phyloP scores from a whole-genome alignment of 441 rosid genomes.

The Theobroma grandiflorum region DNA sequence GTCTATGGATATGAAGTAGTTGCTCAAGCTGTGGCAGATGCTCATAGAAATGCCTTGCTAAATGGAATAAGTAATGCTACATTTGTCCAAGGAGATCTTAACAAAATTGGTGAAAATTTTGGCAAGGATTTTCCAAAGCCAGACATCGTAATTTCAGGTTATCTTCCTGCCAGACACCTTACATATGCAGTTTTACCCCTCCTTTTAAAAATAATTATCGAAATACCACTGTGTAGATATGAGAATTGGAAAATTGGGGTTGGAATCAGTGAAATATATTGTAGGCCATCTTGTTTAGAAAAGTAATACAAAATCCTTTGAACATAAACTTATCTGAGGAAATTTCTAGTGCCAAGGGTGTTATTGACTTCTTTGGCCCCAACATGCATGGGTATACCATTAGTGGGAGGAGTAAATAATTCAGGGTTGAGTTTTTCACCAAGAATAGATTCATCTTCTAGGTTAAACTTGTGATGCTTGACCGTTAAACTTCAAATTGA shows the following conservation, averaged over 20 bases:
- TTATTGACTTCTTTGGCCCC: too few species aligned
- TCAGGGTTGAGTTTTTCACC: too few species aligned
- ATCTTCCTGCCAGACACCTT: constrained; percentile 20
- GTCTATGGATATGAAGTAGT: constrained; percentile 96
- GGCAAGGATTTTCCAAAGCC: constrained; percentile 85
- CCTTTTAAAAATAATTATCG: not conserved
- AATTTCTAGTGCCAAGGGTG: too few species aligned
- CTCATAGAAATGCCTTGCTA: constrained; percentile 74
- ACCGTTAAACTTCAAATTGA: not conserved
- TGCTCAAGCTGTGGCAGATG: constrained; percentile 90
- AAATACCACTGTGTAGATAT: not conserved
- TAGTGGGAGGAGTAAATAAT: too few species aligned
- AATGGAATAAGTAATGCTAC: constrained; percentile 85
- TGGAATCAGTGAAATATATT: not conserved
- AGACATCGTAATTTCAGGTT: constrained; percentile 88
- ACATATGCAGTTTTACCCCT: not conserved
- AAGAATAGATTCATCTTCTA: too few species aligned
- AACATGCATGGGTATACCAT: too few species aligned
- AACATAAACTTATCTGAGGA: not conserved
- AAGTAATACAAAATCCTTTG: not conserved
- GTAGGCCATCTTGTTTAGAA: not conserved
- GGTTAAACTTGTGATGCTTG: not conserved
- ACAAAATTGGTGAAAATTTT: constrained; percentile 81
- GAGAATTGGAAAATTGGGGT: not conserved
- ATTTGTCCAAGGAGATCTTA: constrained; percentile 92